These are phyloP conservation scores for Cucumis melo DNA, from an alignment of 306 rosid genomes.

Conservation along the genomic window DNA sequence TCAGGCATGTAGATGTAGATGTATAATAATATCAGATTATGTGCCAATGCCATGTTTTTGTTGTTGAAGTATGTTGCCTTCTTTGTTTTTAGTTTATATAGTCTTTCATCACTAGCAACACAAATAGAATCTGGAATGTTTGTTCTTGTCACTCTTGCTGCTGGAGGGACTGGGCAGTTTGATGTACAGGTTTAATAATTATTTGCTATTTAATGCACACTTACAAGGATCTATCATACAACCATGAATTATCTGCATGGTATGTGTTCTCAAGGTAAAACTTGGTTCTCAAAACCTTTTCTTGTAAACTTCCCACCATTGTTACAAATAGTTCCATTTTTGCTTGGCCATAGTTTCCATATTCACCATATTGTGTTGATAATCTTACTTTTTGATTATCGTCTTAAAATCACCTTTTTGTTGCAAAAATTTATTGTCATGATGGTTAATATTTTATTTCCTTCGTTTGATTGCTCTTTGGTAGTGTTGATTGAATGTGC, in stretches of 20 bases:
- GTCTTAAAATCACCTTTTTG: no score
- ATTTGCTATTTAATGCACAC: no score
- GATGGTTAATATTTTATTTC: neutral
- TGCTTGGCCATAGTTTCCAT: neutral
- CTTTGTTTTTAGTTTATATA: no score
- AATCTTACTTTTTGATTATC: neutral
- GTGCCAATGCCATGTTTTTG: neutral
- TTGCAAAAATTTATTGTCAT: neutral
- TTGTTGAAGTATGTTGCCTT: conserved; percentile 2
- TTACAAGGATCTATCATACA: neutral
- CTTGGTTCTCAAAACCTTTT: neutral
- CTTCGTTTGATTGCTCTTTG: neutral
- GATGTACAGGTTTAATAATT: no score
- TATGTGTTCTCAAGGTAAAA: neutral
- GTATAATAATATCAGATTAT: neutral
- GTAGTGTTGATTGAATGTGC: neutral
- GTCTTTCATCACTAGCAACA: no score
- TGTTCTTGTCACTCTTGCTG: no score
- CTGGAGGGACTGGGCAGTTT: no score
- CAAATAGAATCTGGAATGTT: no score
- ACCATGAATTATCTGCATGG: neutral
- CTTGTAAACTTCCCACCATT: neutral
- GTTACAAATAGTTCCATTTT: neutral
- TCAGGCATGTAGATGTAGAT: neutral
- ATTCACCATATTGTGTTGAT: neutral